Conservation (phyloP, 176 grass and related monocot genomes). For the Paspalum notatum region DNA sequence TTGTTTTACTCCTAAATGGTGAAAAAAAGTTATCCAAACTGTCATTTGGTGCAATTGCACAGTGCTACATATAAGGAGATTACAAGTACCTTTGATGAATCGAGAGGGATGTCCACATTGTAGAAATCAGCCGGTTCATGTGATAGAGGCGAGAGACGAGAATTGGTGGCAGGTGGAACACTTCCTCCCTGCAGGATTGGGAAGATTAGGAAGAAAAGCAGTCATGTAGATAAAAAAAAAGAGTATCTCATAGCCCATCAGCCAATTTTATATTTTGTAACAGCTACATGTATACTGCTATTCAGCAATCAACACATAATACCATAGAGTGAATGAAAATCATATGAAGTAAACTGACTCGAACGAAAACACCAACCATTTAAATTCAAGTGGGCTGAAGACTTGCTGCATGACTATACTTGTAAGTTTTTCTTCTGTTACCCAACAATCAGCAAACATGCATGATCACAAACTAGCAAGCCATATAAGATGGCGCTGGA, state of each 20-base stretch:
- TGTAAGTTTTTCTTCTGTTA: neutral
- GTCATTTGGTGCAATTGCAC: neutral
- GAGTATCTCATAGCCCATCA: neutral
- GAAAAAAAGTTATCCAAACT: constrained; percentile 9
- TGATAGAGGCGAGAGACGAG: constrained; percentile 78
- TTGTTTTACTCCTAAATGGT: neutral
- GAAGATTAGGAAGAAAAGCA: constrained; percentile 27
- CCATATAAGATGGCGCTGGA: neutral
- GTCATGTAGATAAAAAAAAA: neutral
- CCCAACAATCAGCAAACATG: neutral
- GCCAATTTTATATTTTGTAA: constrained; percentile 16
- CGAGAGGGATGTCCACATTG: constrained; percentile 89
- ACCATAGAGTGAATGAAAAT: neutral
- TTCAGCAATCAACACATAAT: neutral
- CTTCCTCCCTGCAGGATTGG: constrained; percentile 55
- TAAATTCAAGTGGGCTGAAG: neutral
- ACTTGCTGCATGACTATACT: neutral
- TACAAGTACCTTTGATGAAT: constrained; percentile 68
- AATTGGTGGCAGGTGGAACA: constrained; percentile 84
- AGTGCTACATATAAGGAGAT: constrained; percentile 4
- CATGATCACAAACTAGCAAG: neutral
- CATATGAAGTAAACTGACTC: neutral
- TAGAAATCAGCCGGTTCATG: constrained; percentile 96
- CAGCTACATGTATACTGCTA: neutral
- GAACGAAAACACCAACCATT: neutral